Conservation (phyloP, 179 eudicot genomes). For the Vitellaria paradoxa region DNA sequence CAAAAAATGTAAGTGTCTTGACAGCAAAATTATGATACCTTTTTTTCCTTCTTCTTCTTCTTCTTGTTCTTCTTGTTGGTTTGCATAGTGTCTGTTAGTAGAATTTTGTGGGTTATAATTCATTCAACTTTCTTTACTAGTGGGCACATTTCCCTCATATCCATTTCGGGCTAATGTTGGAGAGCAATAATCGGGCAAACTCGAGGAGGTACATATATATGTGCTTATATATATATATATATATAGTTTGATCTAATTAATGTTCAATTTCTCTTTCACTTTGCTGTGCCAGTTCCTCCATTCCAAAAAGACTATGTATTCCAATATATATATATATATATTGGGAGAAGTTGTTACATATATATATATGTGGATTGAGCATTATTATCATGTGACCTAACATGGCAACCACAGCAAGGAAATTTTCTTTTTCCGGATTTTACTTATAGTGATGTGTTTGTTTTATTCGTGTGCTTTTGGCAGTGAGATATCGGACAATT, state of each 20-base stretch:
- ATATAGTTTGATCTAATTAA: background rate
- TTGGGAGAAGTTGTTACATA: too few species aligned
- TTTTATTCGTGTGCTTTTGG: background rate
- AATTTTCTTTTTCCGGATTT: background rate
- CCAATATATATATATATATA: too few species aligned
- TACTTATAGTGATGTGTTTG: background rate
- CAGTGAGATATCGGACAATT: background rate
- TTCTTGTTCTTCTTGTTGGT: background rate
- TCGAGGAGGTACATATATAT: slow-evolving; percentile 47
- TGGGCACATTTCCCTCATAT: slow-evolving; percentile 98
- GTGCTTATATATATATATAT: too few species aligned
- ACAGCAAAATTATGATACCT: background rate
- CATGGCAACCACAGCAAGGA: background rate
- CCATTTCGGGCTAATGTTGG: slow-evolving; percentile 89
- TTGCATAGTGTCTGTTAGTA: background rate
- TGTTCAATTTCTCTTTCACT: background rate
- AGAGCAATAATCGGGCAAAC: slow-evolving; percentile 62
- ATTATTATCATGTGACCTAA: background rate
- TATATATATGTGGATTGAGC: too few species aligned
- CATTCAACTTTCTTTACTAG: slow-evolving; percentile 25
- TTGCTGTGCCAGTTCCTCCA: too few species aligned
- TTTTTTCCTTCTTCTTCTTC: background rate
- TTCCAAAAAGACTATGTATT: too few species aligned
- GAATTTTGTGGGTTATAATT: background rate
- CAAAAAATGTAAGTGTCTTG: slow-evolving; percentile 51